These are phyloP conservation scores for Schizopora paradoxa DNA, from an alignment of 1,284 basidiomycete species.

Conservation along the genomic window DNA sequence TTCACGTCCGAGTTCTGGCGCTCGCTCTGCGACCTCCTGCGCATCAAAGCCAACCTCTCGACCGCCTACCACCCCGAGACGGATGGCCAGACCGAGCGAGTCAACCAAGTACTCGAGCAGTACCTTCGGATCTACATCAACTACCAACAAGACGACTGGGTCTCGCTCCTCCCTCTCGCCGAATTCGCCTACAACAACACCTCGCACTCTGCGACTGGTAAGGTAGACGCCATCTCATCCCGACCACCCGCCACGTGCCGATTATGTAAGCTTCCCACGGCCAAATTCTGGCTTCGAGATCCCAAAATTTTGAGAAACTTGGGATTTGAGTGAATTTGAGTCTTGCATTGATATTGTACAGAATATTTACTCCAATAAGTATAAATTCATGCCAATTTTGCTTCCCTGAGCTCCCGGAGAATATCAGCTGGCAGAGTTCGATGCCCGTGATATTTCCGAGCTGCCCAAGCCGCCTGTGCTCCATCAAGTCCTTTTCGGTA, in stretches of 20 bases:
- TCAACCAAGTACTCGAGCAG: conserved; percentile 25
- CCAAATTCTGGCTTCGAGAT: too few relatives aligned
- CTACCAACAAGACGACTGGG: conserved; percentile 30
- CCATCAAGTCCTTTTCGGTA: conserved; percentile 16
- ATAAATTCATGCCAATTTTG: too few relatives aligned
- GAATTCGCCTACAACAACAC: conserved; percentile 23
- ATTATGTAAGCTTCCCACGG: too few relatives aligned
- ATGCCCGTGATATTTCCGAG: conserved; percentile 14
- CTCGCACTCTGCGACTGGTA: conserved; percentile 22
- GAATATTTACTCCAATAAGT: too few relatives aligned
- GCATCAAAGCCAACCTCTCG: not conserved
- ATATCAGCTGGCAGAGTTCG: conserved; percentile 6
- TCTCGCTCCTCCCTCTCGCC: conserved; percentile 21
- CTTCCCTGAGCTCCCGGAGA: conserved; percentile 4
- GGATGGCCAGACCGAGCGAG: conserved; percentile 27
- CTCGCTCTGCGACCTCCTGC: conserved; percentile 7
- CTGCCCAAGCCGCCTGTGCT: conserved; percentile 14
- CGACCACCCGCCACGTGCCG: too few relatives aligned
- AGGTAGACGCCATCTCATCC: too few relatives aligned
- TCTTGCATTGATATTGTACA: too few relatives aligned
- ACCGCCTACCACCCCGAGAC: conserved; percentile 22
- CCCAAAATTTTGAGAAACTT: too few relatives aligned
- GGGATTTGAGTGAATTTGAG: too few relatives aligned
- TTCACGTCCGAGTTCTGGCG: conserved; percentile 29
- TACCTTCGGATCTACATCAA: conserved; percentile 18